Conservation (phyloP, 1,284 basidiomycete genomes). For the Mycena citricolor region DNA sequence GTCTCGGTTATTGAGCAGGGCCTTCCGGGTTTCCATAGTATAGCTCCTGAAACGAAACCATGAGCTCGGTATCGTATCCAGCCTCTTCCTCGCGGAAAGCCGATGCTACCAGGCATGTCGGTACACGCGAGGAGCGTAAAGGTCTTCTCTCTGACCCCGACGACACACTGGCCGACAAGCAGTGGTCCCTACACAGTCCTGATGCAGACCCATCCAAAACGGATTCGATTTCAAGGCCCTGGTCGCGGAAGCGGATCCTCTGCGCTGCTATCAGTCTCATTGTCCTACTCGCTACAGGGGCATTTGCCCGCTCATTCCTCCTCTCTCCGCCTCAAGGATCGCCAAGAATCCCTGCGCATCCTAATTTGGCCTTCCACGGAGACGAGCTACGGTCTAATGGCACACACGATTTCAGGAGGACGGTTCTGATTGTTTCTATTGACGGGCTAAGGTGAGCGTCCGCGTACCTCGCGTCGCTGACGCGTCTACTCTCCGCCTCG, state of each 20-base stretch:
- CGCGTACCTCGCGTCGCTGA: background rate
- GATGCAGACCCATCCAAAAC: slow-evolving; percentile 1
- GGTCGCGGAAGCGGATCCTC: slow-evolving; percentile 38
- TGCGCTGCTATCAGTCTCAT: slow-evolving; percentile 39
- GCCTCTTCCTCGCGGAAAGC: slow-evolving; percentile 1
- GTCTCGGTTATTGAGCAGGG: too few relatives aligned
- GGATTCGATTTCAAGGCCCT: slow-evolving; percentile 23
- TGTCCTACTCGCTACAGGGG: slow-evolving; percentile 42
- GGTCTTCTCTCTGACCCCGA: slow-evolving; percentile 21
- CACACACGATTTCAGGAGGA: slow-evolving; percentile 76
- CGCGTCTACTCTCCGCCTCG: slow-evolving; percentile 2
- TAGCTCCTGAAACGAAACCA: too few relatives aligned
- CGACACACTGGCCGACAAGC: slow-evolving; percentile 8
- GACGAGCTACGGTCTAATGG: slow-evolving; percentile 60
- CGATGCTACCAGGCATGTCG: background rate
- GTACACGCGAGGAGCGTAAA: slow-evolving; percentile 18
- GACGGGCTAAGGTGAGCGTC: slow-evolving; percentile 79
- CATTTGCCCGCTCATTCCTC: slow-evolving; percentile 37
- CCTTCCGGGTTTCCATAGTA: too few relatives aligned
- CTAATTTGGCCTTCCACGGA: slow-evolving; percentile 37
- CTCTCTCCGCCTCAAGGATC: slow-evolving; percentile 27
- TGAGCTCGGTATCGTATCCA: too few relatives aligned
- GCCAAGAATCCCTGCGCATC: slow-evolving; percentile 21
- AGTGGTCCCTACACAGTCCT: too few relatives aligned
- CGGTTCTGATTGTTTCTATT: slow-evolving; percentile 82